Base-by-base conservation (phyloP, 257 asterid genomes). In the Eucommia ulmoides region DNA sequence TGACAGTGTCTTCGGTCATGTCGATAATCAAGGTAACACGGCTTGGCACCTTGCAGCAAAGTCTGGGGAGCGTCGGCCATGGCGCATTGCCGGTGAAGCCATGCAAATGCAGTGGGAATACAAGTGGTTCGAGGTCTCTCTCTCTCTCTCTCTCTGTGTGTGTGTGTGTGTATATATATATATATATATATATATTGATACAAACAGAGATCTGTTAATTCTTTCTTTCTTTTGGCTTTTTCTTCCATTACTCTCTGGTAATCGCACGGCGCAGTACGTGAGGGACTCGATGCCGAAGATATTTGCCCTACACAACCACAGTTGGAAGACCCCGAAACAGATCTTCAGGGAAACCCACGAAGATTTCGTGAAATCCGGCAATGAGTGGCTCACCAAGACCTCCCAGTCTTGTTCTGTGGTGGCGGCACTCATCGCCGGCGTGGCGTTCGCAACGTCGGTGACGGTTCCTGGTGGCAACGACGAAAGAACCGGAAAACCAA, bases 361-460 rank as follows among this genome's bases (percentile, higher is more conserved):
- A 12, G 19, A 35, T 0, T 66, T 78, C 0, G 47, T 65, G 26
- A 46, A 67, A 41, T 60, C 58, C 1, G 84, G 84, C n/a, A 60
- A 55, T 20, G 33, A 62, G 0, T 82, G 93, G 93, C 66, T 82
- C 19, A 56, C 56, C 33, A 79, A 72, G 49, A 82, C 93, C 24
- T 72, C 93, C 1, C 77, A 82, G 35, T 82, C 93, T 2, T 82
- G 84, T 74, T 82, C 85, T 0, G 58, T 79, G 2, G 35, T 76
- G 1, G 88, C 83, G 1, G 82, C 88, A 7, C 84, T 82, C 29
- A 69, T 78, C 22, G 93, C 93, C 44, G 58, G 77, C 3, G 83
- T 75, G 8, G 83, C 87, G 15, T 81, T 77, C 19, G 79, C 87
- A 20, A 73, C 85, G 7, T 54, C 85, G 0, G 50, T 84, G 51